These are phyloP conservation scores for Periconia macrospinosa DNA, from an alignment of 2,329 filamentous ascomycete species.

Conservation along the genomic window DNA sequence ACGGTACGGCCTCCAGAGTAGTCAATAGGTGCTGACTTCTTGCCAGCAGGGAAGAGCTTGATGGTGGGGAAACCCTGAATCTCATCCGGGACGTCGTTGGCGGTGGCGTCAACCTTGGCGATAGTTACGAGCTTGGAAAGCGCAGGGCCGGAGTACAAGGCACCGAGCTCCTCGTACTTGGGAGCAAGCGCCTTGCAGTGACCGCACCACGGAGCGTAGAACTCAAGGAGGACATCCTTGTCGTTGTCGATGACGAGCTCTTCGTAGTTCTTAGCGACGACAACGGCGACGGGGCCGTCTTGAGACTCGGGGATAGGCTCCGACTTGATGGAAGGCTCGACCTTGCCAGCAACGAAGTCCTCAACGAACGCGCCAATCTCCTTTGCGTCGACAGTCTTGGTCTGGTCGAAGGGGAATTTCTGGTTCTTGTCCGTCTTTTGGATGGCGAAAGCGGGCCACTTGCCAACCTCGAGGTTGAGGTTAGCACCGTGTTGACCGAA, in stretches of 20 bases:
- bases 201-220: slow-evolving; percentile 87
- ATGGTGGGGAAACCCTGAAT: slow-evolving; percentile 98
- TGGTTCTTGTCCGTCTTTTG: slow-evolving; percentile 94
- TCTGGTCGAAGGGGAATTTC: slow-evolving; percentile 93
- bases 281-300: slow-evolving; percentile 81
- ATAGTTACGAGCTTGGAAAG: slow-evolving; percentile 63
- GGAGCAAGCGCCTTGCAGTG: slow-evolving; percentile 71
- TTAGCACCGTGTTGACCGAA: slow-evolving; percentile 95
- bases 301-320: slow-evolving; percentile 94
- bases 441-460: slow-evolving; percentile 97
- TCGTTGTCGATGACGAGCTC: slow-evolving; percentile 87
- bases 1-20: slow-evolving; percentile 87
- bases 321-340: slow-evolving; percentile 97
- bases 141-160: slow-evolving; percentile 57
- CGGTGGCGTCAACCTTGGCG: slow-evolving; percentile 93
- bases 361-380: slow-evolving; percentile 81
- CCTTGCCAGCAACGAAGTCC: slow-evolving; percentile 81
- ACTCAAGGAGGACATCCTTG: slow-evolving; percentile 97
- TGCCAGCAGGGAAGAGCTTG: slow-evolving; percentile 92
- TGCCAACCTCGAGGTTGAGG: slow-evolving; percentile 93
- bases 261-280: slow-evolving; percentile 94
- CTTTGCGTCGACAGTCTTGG: slow-evolving; percentile 73
- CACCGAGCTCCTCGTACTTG: slow-evolving; percentile 67
- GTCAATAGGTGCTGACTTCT: slow-evolving; percentile 80
- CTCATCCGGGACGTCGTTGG: slow-evolving; percentile 95